phyloP scores from a whole-genome alignment of 768 basidiomycete genomes.

The Psilocybe cyanescens region DNA sequence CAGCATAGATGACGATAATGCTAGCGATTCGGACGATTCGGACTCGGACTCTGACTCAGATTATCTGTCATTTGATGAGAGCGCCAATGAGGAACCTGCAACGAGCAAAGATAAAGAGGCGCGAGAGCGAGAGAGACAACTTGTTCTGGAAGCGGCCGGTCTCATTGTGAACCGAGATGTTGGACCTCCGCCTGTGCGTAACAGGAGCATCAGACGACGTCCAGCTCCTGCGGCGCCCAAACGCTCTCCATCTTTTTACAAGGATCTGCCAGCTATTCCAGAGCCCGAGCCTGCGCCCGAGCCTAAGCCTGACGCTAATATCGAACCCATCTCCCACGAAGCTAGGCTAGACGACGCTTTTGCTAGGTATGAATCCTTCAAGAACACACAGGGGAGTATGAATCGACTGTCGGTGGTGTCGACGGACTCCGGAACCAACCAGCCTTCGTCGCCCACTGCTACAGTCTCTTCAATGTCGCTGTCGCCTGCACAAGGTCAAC shows the following conservation, averaged over 20 bases:
- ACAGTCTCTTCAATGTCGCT: constrained; percentile 31
- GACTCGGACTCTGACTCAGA: constrained; percentile 43
- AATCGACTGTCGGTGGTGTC: constrained; percentile 72
- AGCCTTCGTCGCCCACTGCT: constrained; percentile 45
- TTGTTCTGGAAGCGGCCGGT: constrained; percentile 89
- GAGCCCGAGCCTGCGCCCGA: constrained; percentile 27
- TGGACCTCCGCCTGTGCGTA: constrained; percentile 49
- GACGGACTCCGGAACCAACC: constrained; percentile 36
- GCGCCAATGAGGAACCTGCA: constrained; percentile 40
- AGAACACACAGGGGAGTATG: constrained; percentile 48
- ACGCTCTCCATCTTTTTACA: constrained; percentile 24
- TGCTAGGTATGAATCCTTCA: constrained; percentile 87
- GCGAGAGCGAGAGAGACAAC: constrained; percentile 75
- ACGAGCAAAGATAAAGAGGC: constrained; percentile 60
- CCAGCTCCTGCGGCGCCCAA: constrained; percentile 55
- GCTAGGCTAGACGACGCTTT: constrained; percentile 79
- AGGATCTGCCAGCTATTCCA: constrained; percentile 62
- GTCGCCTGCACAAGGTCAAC: constrained; percentile 15
- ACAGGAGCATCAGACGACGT: constrained; percentile 39
- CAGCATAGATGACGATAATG: constrained; percentile 9
- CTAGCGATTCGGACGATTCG: constrained; percentile 32
- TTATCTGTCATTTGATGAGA: constrained; percentile 42
- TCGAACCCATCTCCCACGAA: constrained; percentile 37
- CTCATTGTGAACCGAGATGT: constrained; percentile 72
- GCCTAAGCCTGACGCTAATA: neutral